These are phyloP conservation scores for Wolfiporia cocos DNA, from an alignment of 1,284 basidiomycete species.

Conservation along the genomic window DNA sequence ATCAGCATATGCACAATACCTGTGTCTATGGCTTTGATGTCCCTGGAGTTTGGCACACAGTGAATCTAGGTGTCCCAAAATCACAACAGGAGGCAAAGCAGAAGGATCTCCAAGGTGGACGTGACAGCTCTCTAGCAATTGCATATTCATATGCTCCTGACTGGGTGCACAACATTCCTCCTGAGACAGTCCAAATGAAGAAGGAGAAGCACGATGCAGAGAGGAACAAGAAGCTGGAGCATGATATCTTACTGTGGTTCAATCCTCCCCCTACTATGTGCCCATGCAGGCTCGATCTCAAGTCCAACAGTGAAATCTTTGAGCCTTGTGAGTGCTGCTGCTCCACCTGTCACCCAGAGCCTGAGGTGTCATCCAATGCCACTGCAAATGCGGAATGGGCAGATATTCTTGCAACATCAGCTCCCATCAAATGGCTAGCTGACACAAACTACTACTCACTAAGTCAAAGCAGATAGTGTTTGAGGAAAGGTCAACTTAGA, in stretches of 20 bases:
- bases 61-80: not conserved
- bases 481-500: too few relatives aligned
- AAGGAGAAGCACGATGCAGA: not conserved
- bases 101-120: not conserved
- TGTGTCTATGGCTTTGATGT: not conserved
- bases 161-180: not conserved
- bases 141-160: not conserved
- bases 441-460: too few relatives aligned
- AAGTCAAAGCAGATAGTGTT: too few relatives aligned
- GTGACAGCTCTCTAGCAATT: not conserved
- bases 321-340: not conserved
- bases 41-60: not conserved
- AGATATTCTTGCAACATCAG: not conserved
- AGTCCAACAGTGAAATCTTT: not conserved
- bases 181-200: not conserved
- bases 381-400: not conserved
- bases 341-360: not conserved
- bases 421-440: too few relatives aligned
- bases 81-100: too few relatives aligned
- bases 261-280: not conserved
- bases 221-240: not conserved
- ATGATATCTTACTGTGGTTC: not conserved
- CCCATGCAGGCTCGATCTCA: not conserved
- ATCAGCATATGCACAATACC: not conserved
- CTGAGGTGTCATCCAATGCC: not conserved